phyloP scores from a whole-genome alignment of 306 rosid species.

The Hylodesmum podocarpum region DNA sequence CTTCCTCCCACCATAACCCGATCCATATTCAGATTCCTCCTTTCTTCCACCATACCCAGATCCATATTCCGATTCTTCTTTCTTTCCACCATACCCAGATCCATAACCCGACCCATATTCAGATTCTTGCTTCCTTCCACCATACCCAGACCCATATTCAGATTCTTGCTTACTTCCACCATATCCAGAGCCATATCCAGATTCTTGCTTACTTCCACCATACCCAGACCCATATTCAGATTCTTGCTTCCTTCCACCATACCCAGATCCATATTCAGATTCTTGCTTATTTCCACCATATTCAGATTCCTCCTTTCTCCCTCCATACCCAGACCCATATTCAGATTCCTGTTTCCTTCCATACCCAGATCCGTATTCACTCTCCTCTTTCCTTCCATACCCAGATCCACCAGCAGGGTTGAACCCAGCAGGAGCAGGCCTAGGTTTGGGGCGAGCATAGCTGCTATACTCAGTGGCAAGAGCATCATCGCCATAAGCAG shows the following conservation, averaged over 20 bases:
- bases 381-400: not conserved
- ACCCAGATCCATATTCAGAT: not conserved
- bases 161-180: conserved; percentile 2
- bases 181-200: not conserved
- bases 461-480: conserved; percentile 68
- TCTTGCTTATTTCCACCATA: conserved; percentile 5
- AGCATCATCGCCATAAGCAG: conserved; percentile 72
- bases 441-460: conserved; percentile 62
- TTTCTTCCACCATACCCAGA: conserved; percentile 22
- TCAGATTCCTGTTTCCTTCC: not conserved
- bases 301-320: not conserved
- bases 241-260: conserved; percentile 17
- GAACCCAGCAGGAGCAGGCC: conserved; percentile 37
- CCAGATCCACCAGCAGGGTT: conserved; percentile 27
- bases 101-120: conserved; percentile 35
- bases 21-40: conserved; percentile 7
- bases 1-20: conserved; percentile 21
- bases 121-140: conserved; percentile 6
- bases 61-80: conserved; percentile 7
- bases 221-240: conserved; percentile 31
- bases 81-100: conserved; percentile 9
- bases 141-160: conserved; percentile 32
- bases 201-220: conserved; percentile 1
- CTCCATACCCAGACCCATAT: conserved; percentile 2
- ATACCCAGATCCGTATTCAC: conserved; percentile 9